Percentiles rank a stretch among this genome's conserved stretches.
Evolutionary conservation across 164 flowering plant genomes (phyloP).

Genomic region (Akebia trifoliata): DNA sequence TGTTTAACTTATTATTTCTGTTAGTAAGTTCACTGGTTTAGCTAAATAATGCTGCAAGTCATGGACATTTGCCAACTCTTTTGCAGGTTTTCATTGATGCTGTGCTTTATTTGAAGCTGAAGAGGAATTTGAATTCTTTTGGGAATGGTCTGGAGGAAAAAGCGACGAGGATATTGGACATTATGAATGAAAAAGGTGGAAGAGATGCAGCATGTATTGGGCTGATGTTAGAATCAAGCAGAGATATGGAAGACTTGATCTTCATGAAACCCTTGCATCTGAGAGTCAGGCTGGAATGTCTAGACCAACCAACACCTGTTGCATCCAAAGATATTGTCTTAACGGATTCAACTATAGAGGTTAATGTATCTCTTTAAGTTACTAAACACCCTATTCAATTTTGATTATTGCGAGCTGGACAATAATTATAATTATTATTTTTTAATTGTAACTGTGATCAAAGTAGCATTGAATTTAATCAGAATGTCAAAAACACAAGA

Average conservation of each 20-base stretch:
- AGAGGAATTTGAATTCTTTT: slow-evolving; percentile 14
- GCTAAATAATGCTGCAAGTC: too few species aligned
- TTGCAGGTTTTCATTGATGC: slow-evolving; percentile 46
- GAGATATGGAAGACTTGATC: slow-evolving; percentile 44
- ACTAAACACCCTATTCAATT: neutral
- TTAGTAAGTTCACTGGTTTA: too few species aligned
- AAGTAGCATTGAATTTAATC: too few species aligned
- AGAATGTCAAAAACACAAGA: too few species aligned
- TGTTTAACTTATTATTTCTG: too few species aligned
- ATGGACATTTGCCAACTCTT: neutral
- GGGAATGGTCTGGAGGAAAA: slow-evolving; percentile 24
- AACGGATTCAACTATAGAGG: slow-evolving; percentile 49
- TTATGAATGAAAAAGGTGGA: slow-evolving; percentile 26
- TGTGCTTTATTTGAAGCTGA: slow-evolving; percentile 46
- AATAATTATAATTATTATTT: too few species aligned
- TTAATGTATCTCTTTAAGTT: slow-evolving; percentile 45
- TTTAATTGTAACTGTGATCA: too few species aligned
- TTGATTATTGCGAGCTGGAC: neutral
- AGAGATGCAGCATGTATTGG: slow-evolving; percentile 29
- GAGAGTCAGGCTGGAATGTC: slow-evolving; percentile 41
- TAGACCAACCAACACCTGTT: slow-evolving; percentile 51
- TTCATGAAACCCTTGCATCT: slow-evolving; percentile 64
- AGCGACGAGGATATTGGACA: slow-evolving; percentile 41
- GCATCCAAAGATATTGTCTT: slow-evolving; percentile 39
- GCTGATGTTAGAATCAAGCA: slow-evolving; percentile 34